Evolutionary conservation across 495 filamentous ascomycete species (phyloP).

Genomic region (Cercophora samala): DNA sequence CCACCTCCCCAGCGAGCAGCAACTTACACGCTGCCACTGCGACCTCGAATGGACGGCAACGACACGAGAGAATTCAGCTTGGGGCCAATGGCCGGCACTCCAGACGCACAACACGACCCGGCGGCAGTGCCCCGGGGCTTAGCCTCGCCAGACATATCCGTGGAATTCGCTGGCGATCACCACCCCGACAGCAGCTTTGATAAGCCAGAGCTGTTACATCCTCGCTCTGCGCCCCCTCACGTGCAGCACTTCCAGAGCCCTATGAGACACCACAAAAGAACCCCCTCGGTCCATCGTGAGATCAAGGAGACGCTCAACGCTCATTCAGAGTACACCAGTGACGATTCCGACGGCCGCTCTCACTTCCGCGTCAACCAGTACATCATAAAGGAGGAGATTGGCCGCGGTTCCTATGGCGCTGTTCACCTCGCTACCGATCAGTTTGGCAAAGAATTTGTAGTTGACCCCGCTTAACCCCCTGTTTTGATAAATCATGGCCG

Average conservation of each 20-base stretch:
- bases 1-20: constrained; percentile 1
- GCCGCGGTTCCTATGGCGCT: constrained; percentile 89
- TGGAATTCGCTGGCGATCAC: constrained; percentile 38
- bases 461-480: constrained; percentile 27
- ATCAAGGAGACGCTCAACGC: constrained; percentile 95
- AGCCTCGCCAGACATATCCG: constrained; percentile 39
- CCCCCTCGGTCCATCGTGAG: constrained; percentile 64
- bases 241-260: constrained; percentile 56
- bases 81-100: constrained; percentile 16
- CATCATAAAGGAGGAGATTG: constrained; percentile 90
- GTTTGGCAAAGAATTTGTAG: constrained; percentile 88
- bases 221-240: constrained; percentile 38
- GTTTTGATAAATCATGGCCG: too few species aligned
- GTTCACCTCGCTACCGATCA: constrained; percentile 91
- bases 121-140: constrained; percentile 26
- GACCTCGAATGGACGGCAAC: constrained; percentile 14
- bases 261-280: constrained; percentile 70
- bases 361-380: constrained; percentile 93
- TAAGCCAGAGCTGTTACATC: constrained; percentile 24
- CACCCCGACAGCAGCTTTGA: constrained; percentile 3
- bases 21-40: constrained; percentile 22
- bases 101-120: constrained; percentile 7
- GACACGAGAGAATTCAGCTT: constrained; percentile 1
- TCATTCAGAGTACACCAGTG: constrained; percentile 78
- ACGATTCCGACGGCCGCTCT: constrained; percentile 69